A percentile compares a stretch with the other conserved stretches of the same genome.
Evolutionary conservation across 1,139 yeast species (phyloP).

Genomic region (Scheffersomyces segobiensis): DNA sequence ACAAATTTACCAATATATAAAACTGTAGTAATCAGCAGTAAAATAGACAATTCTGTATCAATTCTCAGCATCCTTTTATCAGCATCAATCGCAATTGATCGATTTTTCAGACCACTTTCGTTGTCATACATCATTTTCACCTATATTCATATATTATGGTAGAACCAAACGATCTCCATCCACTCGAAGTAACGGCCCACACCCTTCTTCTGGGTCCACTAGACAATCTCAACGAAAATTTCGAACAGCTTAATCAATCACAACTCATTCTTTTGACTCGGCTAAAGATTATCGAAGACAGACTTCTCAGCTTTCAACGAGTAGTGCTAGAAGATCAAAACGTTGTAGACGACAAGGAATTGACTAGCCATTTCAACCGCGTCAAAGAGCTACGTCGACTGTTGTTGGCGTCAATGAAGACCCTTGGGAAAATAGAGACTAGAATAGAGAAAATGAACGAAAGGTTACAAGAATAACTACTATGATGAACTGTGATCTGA

Average conservation of each 20-base stretch:
- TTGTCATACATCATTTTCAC: no score
- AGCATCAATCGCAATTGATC: no score
- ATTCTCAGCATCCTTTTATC: no score
- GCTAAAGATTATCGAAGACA: constrained; percentile 42
- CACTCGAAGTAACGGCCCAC: constrained; percentile 59
- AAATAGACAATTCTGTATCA: no score
- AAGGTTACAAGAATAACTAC: background rate
- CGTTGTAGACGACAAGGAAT: constrained; percentile 21
- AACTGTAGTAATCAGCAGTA: no score
- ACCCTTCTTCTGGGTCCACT: constrained; percentile 53
- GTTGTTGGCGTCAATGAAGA: constrained; percentile 28
- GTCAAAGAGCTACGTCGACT: constrained; percentile 35
- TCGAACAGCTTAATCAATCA: constrained; percentile 56
- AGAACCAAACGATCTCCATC: constrained; percentile 39
- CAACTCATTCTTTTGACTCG: constrained; percentile 55
- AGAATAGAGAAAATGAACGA: constrained; percentile 19
- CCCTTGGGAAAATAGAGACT: constrained; percentile 36
- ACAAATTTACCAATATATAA: no score
- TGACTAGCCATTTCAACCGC: constrained; percentile 29
- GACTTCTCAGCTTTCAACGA: constrained; percentile 27
- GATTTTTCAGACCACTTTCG: no score
- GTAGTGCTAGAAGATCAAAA: constrained; percentile 15
- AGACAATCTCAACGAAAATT: constrained; percentile 50
- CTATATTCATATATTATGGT: background rate
- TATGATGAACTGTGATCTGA: no score